phyloP scores from a whole-genome alignment of 768 basidiomycete genomes.

The Chiua virens region DNA sequence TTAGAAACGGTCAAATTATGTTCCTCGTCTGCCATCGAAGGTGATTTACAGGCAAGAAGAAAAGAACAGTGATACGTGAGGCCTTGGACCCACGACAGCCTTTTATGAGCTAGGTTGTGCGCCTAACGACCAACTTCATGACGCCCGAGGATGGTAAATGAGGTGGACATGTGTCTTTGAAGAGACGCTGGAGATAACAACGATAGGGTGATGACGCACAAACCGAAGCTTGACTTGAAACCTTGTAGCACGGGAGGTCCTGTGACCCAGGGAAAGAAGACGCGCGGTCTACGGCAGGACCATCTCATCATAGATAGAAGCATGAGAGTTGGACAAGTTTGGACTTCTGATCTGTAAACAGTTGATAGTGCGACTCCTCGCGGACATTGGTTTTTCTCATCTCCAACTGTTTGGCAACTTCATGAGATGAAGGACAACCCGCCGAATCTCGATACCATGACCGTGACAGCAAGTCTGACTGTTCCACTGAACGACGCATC shows the following conservation, averaged over 20 bases:
- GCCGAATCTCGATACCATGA: no score
- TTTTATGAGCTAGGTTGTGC: slow-evolving; percentile 16
- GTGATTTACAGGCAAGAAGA: no score
- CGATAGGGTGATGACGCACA: background rate
- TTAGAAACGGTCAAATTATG: background rate
- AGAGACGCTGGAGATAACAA: slow-evolving; percentile 18
- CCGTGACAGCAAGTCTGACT: no score
- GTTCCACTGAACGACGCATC: no score
- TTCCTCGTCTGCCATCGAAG: background rate
- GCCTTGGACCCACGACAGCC: background rate
- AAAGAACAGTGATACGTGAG: background rate
- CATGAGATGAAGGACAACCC: no score
- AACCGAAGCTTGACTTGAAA: background rate
- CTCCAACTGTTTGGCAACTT: no score
- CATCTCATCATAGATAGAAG: background rate
- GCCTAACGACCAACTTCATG: background rate
- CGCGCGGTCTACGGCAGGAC: background rate
- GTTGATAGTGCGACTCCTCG: no score
- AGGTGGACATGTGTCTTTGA: background rate
- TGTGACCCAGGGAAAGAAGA: background rate
- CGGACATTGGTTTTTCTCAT: no score
- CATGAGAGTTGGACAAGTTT: no score
- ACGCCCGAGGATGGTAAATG: slow-evolving; percentile 3
- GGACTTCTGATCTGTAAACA: no score
- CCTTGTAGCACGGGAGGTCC: background rate